Conservation (phyloP, 2,329 filamentous ascomycete genomes). For the Colletotrichum spaethianum region DNA sequence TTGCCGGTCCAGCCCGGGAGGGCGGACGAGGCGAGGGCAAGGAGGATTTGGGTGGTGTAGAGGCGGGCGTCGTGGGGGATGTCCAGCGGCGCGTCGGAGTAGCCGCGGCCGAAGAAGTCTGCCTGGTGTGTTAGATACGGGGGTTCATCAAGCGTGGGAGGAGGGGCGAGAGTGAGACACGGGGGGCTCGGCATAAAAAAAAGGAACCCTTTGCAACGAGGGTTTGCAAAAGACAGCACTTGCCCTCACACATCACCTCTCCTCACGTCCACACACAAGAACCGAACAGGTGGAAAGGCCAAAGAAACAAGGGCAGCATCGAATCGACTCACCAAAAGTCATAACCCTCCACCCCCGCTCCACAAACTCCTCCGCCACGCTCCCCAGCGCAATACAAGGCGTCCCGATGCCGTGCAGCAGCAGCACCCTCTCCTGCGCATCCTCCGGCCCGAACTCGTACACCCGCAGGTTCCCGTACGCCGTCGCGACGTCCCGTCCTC, state of each 20-base stretch:
- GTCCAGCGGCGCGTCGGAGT: conserved; percentile 76
- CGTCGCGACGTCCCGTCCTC: conserved; percentile 76
- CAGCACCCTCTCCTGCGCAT: conserved; percentile 79
- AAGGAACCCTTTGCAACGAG: not conserved
- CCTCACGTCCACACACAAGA: not conserved
- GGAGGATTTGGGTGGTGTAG: conserved; percentile 76
- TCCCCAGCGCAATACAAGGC: conserved; percentile 78
- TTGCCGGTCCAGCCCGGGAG: conserved; percentile 66
- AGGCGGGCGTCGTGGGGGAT: conserved; percentile 74
- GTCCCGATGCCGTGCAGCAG: conserved; percentile 88
- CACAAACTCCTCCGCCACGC: conserved; percentile 76
- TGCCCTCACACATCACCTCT: not conserved
- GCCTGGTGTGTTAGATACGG: conserved; percentile 6
- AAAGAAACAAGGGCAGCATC: not conserved
- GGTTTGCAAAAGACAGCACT: not conserved
- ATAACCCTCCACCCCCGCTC: conserved; percentile 81
- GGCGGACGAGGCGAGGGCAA: conserved; percentile 75
- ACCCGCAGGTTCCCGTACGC: conserved; percentile 80
- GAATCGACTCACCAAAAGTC: conserved; percentile 74
- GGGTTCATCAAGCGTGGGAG: not conserved
- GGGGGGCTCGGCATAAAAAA: not conserved
- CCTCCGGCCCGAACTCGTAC: conserved; percentile 84
- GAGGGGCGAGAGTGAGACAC: not conserved
- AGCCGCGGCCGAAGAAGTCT: conserved; percentile 85
- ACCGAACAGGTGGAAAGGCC: not conserved